Conservation (phyloP, 495 filamentous ascomycete genomes). For the Copromyces sp. region DNA sequence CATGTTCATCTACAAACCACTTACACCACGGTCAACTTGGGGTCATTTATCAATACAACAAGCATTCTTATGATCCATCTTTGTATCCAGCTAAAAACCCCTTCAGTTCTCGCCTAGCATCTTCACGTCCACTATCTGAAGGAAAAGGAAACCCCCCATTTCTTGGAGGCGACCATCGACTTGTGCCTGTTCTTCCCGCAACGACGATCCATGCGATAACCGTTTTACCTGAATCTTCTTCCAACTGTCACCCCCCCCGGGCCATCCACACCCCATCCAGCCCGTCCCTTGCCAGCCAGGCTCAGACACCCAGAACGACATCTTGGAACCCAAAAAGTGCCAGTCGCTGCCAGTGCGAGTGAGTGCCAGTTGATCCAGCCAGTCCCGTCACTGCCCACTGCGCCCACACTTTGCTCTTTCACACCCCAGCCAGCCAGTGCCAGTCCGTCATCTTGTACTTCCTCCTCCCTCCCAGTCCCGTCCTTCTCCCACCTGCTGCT, state of each 20-base stretch:
- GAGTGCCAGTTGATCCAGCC: not conserved
- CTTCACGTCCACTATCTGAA: not conserved
- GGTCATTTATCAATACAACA: not conserved
- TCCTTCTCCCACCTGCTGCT: not conserved
- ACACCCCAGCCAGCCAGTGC: not conserved
- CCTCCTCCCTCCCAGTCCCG: not conserved
- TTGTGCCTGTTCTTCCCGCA: not conserved
- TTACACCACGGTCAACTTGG: not conserved
- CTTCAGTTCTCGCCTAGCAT: not conserved
- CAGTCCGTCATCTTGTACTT: slow-evolving; percentile 1
- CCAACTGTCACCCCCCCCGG: not conserved
- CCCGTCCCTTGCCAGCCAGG: not conserved
- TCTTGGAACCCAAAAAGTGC: not conserved
- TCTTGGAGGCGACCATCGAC: not conserved
- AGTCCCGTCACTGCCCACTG: not conserved
- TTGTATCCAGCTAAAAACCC: not conserved
- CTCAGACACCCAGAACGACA: not conserved
- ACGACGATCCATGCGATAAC: not conserved
- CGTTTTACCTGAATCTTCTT: not conserved
- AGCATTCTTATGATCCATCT: not conserved
- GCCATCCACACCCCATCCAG: not conserved
- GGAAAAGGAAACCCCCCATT: not conserved
- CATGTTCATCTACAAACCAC: slow-evolving; percentile 1
- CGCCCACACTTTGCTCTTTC: not conserved
- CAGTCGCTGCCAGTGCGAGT: not conserved